Evolutionary conservation across 345 rosid species (phyloP).

Genomic region (Brassica juncea): DNA sequence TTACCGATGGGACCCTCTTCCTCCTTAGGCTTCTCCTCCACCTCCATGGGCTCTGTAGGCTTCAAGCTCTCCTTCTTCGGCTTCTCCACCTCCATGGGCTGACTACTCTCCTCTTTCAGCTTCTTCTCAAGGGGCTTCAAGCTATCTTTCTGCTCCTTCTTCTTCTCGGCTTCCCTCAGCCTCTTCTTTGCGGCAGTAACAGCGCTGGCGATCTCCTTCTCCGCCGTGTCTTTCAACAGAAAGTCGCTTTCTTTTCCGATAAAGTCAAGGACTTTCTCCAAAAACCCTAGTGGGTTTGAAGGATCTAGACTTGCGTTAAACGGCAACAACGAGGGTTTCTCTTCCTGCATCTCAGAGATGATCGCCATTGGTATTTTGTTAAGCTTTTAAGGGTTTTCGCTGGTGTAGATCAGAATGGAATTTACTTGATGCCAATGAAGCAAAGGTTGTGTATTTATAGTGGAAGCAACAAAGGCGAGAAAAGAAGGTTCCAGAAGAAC

Average conservation of each 20-base stretch:
- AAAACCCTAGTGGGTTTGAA: constrained; percentile 59
- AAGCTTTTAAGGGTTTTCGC: not conserved
- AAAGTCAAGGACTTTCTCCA: constrained; percentile 69
- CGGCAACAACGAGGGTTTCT: constrained; percentile 29
- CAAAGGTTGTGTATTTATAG: constrained; percentile 18
- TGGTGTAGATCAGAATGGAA: not conserved
- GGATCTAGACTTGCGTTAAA: constrained; percentile 66
- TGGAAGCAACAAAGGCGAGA: not conserved
- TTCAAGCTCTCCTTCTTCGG: not conserved
- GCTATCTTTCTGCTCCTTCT: constrained; percentile 31
- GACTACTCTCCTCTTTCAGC: constrained; percentile 22
- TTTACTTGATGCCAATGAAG: not conserved
- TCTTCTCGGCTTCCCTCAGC: constrained; percentile 42
- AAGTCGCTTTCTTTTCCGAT: constrained; percentile 66
- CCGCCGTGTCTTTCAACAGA: constrained; percentile 55
- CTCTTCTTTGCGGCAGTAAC: constrained; percentile 44
- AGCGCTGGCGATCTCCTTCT: constrained; percentile 57
- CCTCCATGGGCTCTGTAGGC: constrained; percentile 24
- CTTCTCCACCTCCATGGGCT: constrained; percentile 19
- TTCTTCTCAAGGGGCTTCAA: constrained; percentile 28
- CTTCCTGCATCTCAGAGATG: constrained; percentile 53
- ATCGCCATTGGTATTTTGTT: constrained; percentile 55
- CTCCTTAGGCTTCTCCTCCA: constrained; percentile 31
- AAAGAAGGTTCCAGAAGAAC: constrained; percentile 17
- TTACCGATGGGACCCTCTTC: constrained; percentile 25